Evolutionary conservation across 2,329 filamentous ascomycete genomes (phyloP), one percentile per base, ranked within the genome.

Genomic region (Verticillium nonalfalfae): DNA sequence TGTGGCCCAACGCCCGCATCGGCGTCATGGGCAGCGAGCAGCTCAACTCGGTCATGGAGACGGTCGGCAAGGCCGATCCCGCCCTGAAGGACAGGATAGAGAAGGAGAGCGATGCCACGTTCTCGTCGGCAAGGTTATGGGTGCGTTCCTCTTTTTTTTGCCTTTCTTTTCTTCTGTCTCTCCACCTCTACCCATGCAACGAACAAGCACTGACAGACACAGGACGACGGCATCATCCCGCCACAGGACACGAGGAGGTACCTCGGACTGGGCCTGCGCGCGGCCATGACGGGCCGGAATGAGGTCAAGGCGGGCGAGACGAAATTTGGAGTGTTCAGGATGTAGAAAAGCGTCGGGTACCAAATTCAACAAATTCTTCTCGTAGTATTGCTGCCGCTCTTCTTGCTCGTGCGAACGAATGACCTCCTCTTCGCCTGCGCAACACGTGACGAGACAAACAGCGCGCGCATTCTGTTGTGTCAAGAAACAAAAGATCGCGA

Each of bases 21-120:
- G 91, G 91, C 36, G 93, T 99, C 68, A 99, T 99, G 95, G 95
- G 95, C 21, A 85, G 90, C 50, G 94, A 97, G 76, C 94, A 98
- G 79, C 81, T 99, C 39, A 89, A 89, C 7, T 85, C 89, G 4
- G 95, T 99, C 64, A 98, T 99, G 95, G 91, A 93, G 76, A 90
- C 93, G 1, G 94, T 99, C 0, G 93, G 94, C 9, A 86, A 86
- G 63, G 88, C 87, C 1, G 93, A 97, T 72, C 90, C 90, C 0
- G 89, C 88, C 64, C 79, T 98, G 64, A 91, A 90, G 75, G 86
- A 86, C 50, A 83, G 94, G 56, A 98, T 99, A 68, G 94, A 98
- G 72, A 82, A 83, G 59, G 94, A 98, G 79, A 96, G 91, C 60
- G 91, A 97, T 68, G 92, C 92, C 0, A 86, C 90, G 0, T 98